phyloP scores from a whole-genome alignment of 2,329 filamentous ascomycete species.

The Stemphylium lycopersici region DNA sequence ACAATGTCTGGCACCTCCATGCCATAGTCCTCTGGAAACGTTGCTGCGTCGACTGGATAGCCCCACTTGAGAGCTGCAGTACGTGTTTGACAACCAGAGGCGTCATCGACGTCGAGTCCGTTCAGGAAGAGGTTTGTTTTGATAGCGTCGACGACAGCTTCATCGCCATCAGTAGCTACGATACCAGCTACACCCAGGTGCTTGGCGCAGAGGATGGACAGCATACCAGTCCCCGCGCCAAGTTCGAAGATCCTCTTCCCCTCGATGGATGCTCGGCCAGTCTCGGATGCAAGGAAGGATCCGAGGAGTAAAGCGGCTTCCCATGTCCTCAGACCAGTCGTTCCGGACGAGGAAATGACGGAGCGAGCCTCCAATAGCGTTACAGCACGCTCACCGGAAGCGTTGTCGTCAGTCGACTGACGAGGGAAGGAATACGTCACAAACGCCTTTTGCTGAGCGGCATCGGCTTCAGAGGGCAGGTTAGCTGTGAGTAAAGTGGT shows the following conservation, averaged over 20 bases:
- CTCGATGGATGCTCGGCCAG: slow-evolving; percentile 55
- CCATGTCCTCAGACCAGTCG: slow-evolving; percentile 80
- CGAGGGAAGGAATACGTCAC: slow-evolving; percentile 69
- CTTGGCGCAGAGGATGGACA: slow-evolving; percentile 76
- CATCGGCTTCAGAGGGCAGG: slow-evolving; percentile 66
- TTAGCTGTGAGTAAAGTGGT: slow-evolving; percentile 68
- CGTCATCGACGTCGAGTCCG: slow-evolving; percentile 59
- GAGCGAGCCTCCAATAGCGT: slow-evolving; percentile 72
- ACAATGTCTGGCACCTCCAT: slow-evolving; percentile 64
- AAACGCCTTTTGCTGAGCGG: slow-evolving; percentile 74
- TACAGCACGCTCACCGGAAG: slow-evolving; percentile 50
- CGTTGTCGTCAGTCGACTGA: slow-evolving; percentile 21
- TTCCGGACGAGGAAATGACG: slow-evolving; percentile 72
- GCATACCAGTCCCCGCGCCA: slow-evolving; percentile 76
- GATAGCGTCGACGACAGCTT: slow-evolving; percentile 71
- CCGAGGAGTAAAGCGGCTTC: slow-evolving; percentile 78
- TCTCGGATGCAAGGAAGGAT: slow-evolving; percentile 62
- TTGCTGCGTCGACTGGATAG: slow-evolving; percentile 61
- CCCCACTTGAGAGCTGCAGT: slow-evolving; percentile 70
- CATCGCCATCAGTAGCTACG: slow-evolving; percentile 75
- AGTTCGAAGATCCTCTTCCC: slow-evolving; percentile 71
- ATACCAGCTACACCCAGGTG: slow-evolving; percentile 65
- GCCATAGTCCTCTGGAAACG: slow-evolving; percentile 61
- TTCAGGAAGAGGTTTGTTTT: slow-evolving; percentile 74
- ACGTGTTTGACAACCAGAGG: slow-evolving; percentile 43